Evolutionary conservation across 1,139 yeast species (phyloP), one percentile per base, ranked within the genome.

Genomic region (Trichomonascaceae sp.): DNA sequence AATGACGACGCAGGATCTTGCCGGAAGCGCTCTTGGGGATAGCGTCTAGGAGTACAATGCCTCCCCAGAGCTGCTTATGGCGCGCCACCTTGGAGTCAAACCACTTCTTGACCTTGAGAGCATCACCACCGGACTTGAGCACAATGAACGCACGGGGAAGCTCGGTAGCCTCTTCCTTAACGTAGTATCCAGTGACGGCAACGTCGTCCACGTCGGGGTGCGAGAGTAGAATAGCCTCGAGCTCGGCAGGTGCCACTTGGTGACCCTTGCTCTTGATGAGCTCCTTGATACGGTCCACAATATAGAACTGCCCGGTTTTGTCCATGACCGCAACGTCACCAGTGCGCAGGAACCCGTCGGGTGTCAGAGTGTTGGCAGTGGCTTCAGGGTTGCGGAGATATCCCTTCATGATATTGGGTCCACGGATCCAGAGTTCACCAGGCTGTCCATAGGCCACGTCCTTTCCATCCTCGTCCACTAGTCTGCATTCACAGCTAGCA

Each of bases 241-340:
- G 70, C 53, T 74, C 78, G 41, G 82, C 92, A 1, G 92, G 89
- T 0, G 89, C 77, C 25, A 80, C 76, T 52, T 80, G 82, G 53
- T 79, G 87, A 39, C 89, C 92, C 57, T 80, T 87, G 5, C 82
- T 64, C 55, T 80, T 79, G 65, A 79, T 80, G 55, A 79, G 74
- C 53, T 79, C 82, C 60, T 80, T 80, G 30, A 76, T 80, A 39
- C 93, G 65, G 52, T 80, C 93, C 37, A 80, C 71, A 38, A 80
- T 75, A 42, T 50, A 61, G 30, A 76, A 57, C 44, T 76, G 67
- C 17, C 78, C 81, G 27, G 63, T 63, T 8, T 52, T 50, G 28
- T 64, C 69, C 31, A 78, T 56, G 28, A 60, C 58, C 3, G 79
- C 87, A 40, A 79, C 71, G 55, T 80, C 93, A 32, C 93, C 93